Evolutionary conservation across 164 flowering plant genomes (phyloP), one percentile per base, ranked within the genome.

Genomic region (Protea cynaroides): DNA sequence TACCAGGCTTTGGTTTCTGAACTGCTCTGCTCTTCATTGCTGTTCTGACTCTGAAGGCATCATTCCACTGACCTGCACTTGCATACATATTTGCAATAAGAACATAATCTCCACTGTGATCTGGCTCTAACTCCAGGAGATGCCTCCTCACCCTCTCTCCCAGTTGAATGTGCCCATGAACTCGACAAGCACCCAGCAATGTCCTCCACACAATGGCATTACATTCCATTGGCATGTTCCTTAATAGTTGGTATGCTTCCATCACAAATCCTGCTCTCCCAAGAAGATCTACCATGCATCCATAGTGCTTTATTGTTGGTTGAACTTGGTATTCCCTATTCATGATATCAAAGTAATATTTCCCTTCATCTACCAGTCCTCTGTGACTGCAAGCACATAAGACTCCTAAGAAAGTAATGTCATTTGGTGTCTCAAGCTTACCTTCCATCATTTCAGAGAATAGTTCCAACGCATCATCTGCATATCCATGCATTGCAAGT

Each of bases 271-370:
- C 89, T 1, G 83, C 82, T 65, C 84, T 69, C 5, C 86, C 83
- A 59, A 86, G 65, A 7, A 86, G 65, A 74, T 88, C 91, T 3
- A 81, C 87, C 82, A 86, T 78, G 71, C 86, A 80, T 1, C 95
- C 89, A 51, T 83, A 80, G 62, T 88, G 95, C 78, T 84, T 81
- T 34, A 82, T 74, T 18, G 76, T 79, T 14, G 91, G 86, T 25
- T 70, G 65, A 22, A 88, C 69, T 2, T 54, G 23, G 67, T 71
- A 83, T 5, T 79, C 79, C 36, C 59, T 58, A 6, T 23, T 72
- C 91, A 86, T 86, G 6, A 60, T 61, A 19, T 78, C 38, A 22
- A 86, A 82, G 55, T 72, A 78, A 21, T 38, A 37, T 58, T 74
- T 70, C 36, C 88, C 90, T 57, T 78, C 80, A 17, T 74, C 82